Evolutionary conservation across 257 asterid species (phyloP), one percentile per base, ranked within the genome.

Genomic region (Ehretia macrophylla): DNA sequence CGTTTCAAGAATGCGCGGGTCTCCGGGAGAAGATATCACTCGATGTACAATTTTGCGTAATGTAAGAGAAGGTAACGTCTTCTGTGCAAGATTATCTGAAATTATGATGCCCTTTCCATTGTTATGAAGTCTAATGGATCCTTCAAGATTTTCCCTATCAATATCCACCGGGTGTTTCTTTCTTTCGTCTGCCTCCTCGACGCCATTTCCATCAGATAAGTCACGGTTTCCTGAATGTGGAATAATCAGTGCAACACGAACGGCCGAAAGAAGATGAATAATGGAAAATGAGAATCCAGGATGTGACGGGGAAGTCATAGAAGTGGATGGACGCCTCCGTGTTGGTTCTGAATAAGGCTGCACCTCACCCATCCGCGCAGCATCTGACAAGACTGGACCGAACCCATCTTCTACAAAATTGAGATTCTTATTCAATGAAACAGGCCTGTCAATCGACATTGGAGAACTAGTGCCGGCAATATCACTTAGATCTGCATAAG

Each of bases 1-100:
- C 20, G 53, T 17, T 42, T 47, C 50, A 17, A 73, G 27, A 11
- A 68, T 47, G 0, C 58, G 56, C 32, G 48, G 27, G 17, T 73
- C 75, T 27, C 75, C 74, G 1, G 71, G 74, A 12, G n/a, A 59
- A 14, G 52, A 58, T 19, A 64, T 59, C 54, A 73, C 40, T 0
- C 62, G 58, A 4, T 13, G 19, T 40, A 68, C 60, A 13, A 73
- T 55, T 23, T 68, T 19, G 39, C 63, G 16, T 13, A 52, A 52
- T 19, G 68, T 51, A 5, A 61, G 58, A 32, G 59, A 42, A 32
- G 69, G 62, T 14, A 62, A 14, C 4, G 17, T 49, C 48, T 22
- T 27, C 20, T 22, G 35, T 8, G 12, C 51, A 17, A 14, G 10
- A 37, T 49, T 37, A 1, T 51, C 49, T 3, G 32, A 16, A 53